phyloP scores from a whole-genome alignment of 2,329 filamentous ascomycete genomes.

The Claviceps sorghi region DNA sequence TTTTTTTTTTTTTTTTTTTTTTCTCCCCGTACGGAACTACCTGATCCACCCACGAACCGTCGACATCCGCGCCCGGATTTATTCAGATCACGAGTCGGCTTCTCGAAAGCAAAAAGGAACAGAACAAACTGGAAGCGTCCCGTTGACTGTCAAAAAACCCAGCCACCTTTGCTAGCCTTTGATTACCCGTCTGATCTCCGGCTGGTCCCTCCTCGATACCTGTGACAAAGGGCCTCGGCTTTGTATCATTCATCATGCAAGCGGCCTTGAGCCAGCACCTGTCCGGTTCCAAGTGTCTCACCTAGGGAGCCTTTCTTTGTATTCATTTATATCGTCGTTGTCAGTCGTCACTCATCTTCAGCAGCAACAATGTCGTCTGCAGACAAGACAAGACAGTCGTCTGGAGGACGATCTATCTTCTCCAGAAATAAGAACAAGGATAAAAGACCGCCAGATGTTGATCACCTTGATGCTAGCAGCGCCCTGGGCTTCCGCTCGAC shows the following conservation, averaged over 20 bases:
- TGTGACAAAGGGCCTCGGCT: constrained; percentile 6
- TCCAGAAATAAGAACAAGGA: constrained; percentile 72
- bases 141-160: background rate
- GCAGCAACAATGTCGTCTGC: constrained; percentile 40
- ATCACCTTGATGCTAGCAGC: constrained; percentile 44
- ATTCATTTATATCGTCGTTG: background rate
- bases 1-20: background rate
- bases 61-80: background rate
- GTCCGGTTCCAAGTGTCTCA: constrained; percentile 20
- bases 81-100: background rate
- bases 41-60: background rate
- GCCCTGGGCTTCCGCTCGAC: constrained; percentile 54
- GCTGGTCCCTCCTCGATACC: constrained; percentile 2
- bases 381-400: constrained; percentile 72
- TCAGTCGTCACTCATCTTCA: background rate
- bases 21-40: background rate
- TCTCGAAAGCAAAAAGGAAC: background rate
- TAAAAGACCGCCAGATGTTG: constrained; percentile 45
- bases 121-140: background rate
- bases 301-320: constrained; percentile 10
- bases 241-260: constrained; percentile 22
- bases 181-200: background rate
- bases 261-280: constrained; percentile 23
- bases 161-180: background rate
- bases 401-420: constrained; percentile 66